Percentiles rank a stretch among this genome's conserved stretches.
These are phyloP conservation scores for Bauhinia variegata DNA, from an alignment of 306 rosid species.

Conservation along the genomic window DNA sequence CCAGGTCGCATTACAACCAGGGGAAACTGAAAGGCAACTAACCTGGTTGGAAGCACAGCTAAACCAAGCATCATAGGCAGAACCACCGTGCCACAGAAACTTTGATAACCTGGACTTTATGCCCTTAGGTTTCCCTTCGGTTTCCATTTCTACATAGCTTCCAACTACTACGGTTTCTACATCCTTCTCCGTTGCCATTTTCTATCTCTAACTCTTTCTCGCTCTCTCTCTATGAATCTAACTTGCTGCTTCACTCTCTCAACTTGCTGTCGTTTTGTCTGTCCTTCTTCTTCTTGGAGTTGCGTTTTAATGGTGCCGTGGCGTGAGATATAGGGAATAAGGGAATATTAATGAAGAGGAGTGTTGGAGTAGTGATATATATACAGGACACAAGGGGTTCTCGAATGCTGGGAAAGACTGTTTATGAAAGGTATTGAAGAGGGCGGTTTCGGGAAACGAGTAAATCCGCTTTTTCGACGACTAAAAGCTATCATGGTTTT, in stretches of 20 bases:
- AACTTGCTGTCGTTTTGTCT: neutral
- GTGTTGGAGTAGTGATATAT: constrained; percentile 33
- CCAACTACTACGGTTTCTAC: constrained; percentile 78
- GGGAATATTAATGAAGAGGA: constrained; percentile 8
- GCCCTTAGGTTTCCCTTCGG: constrained; percentile 63
- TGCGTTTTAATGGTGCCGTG: neutral
- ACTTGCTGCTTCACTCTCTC: too few species aligned
- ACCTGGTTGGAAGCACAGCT: constrained; percentile 99
- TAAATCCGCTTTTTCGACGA: constrained; percentile 44
- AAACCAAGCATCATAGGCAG: constrained; percentile 97
- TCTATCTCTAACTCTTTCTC: neutral
- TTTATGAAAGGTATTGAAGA: constrained; percentile 61
- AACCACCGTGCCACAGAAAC: constrained; percentile 96
- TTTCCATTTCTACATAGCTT: constrained; percentile 91
- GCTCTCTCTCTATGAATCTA: too few species aligned
- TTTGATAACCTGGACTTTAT: constrained; percentile 64
- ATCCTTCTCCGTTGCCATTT: constrained; percentile 70
- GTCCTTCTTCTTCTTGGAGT: neutral
- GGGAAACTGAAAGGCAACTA: neutral
- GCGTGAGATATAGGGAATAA: constrained; percentile 23
- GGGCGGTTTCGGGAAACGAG: constrained; percentile 63
- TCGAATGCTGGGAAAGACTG: constrained; percentile 55
- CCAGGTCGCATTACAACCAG: too few species aligned
- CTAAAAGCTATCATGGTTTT: neutral
- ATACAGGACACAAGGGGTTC: constrained; percentile 50